Conservation (phyloP, 1,284 basidiomycete genomes). For the Ustilago xerochloae region DNA sequence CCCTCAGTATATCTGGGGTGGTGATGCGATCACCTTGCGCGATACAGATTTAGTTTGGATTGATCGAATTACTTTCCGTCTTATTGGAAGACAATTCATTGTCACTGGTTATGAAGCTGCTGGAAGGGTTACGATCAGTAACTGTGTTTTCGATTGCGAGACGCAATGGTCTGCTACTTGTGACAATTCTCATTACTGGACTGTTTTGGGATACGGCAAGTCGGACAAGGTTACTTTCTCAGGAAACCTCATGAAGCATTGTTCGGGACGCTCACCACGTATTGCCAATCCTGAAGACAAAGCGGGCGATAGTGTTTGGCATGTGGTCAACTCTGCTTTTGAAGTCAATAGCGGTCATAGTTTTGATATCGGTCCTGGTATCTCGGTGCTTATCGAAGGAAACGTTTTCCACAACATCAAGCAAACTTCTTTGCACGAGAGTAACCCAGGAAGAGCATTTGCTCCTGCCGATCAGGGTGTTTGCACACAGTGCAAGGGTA, state of each 20-base stretch:
- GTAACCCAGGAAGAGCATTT: conserved; percentile 21
- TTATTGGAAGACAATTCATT: conserved; percentile 49
- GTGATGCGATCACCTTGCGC: conserved; percentile 54
- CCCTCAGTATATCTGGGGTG: conserved; percentile 45
- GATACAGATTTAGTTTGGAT: conserved; percentile 55
- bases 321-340: conserved; percentile 36
- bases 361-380: conserved; percentile 32
- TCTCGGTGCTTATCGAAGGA: conserved; percentile 35
- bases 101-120: conserved; percentile 27
- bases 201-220: conserved; percentile 34
- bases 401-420: conserved; percentile 42
- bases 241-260: conserved; percentile 35
- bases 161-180: conserved; percentile 45
- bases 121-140: conserved; percentile 29
- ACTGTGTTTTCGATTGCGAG: conserved; percentile 41
- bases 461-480: conserved; percentile 22
- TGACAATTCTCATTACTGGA: conserved; percentile 49
- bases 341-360: conserved; percentile 31
- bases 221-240: conserved; percentile 38
- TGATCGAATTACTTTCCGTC: conserved; percentile 50
- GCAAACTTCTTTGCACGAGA: conserved; percentile 32
- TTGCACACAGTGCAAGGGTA: conserved; percentile 18
- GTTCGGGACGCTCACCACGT: conserved; percentile 41
- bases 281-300: conserved; percentile 28
- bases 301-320: conserved; percentile 25